A percentile compares a stretch with the other conserved stretches of the same genome.
Conservation (phyloP, 257 asterid genomes). For the Anisodus acutangulus region DNA sequence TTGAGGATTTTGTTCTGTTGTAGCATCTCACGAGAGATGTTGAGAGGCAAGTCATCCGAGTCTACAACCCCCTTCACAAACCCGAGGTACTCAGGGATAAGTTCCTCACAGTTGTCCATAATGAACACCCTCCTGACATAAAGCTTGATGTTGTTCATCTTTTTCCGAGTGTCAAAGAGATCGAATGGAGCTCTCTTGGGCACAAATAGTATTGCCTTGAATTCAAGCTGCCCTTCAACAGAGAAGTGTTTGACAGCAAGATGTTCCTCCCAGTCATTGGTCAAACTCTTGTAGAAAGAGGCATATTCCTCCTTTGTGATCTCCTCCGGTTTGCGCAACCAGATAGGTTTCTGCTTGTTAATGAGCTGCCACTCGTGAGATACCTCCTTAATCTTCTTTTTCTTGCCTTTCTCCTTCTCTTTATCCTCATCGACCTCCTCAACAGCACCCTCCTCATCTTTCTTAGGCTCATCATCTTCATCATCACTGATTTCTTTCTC, state of each 20-base stretch:
- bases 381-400: slow-evolving; percentile 81
- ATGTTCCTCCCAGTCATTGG: slow-evolving; percentile 88
- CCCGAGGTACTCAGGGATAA: slow-evolving; percentile 74
- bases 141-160: slow-evolving; percentile 76
- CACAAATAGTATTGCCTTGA: slow-evolving; percentile 78
- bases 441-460: slow-evolving; percentile 68
- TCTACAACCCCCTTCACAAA: slow-evolving; percentile 81
- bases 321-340: slow-evolving; percentile 86
- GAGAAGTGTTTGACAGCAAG: slow-evolving; percentile 87
- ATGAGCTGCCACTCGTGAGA: slow-evolving; percentile 75
- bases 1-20: slow-evolving; percentile 83
- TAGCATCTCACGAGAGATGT: slow-evolving; percentile 76
- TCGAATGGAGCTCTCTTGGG: slow-evolving; percentile 84
- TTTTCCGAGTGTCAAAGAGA: slow-evolving; percentile 73
- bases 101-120: slow-evolving; percentile 82
- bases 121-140: slow-evolving; percentile 80
- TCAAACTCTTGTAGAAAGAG: slow-evolving; percentile 78
- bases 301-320: slow-evolving; percentile 82
- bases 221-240: slow-evolving; percentile 85
- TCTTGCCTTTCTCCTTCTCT: slow-evolving; percentile 65
- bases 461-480: slow-evolving; percentile 80
- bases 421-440: slow-evolving; percentile 80
- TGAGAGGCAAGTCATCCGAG: slow-evolving; percentile 78
- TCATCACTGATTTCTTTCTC: slow-evolving; percentile 83
- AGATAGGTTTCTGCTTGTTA: slow-evolving; percentile 82